phyloP scores from a whole-genome alignment of 257 asterid species.

The Orobanche coerulescens region DNA sequence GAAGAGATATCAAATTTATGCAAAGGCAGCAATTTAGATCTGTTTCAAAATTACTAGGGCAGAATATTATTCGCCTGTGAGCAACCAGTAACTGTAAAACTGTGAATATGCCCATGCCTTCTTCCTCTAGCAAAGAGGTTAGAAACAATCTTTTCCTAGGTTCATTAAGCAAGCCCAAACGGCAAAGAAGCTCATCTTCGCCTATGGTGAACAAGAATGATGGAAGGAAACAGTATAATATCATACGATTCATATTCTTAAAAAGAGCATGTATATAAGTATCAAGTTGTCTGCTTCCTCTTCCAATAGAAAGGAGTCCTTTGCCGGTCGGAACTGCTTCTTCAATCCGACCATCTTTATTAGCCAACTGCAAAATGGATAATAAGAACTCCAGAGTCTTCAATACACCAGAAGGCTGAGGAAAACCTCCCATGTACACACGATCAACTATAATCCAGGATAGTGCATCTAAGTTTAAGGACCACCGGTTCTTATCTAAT shows the following conservation, averaged over 20 bases:
- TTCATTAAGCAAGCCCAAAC: slow-evolving; percentile 66
- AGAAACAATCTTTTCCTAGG: slow-evolving; percentile 45
- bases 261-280: slow-evolving; percentile 65
- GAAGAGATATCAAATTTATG: slow-evolving; percentile 73
- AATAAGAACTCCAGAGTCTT: slow-evolving; percentile 84
- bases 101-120: slow-evolving; percentile 58
- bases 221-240: slow-evolving; percentile 90
- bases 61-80: slow-evolving; percentile 75
- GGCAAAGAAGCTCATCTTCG: slow-evolving; percentile 80
- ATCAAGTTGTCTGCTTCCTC: slow-evolving; percentile 93
- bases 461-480: slow-evolving; percentile 76
- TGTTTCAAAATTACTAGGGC: slow-evolving; percentile 88
- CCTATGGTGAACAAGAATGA: slow-evolving; percentile 74
- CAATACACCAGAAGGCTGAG: slow-evolving; percentile 79
- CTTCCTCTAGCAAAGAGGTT: slow-evolving; percentile 47
- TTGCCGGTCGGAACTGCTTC: slow-evolving; percentile 72
- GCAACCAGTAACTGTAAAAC: slow-evolving; percentile 85
- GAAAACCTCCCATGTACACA: slow-evolving; percentile 92
- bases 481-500: slow-evolving; percentile 84
- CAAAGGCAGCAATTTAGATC: slow-evolving; percentile 96
- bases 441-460: slow-evolving; percentile 94
- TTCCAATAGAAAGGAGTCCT: slow-evolving; percentile 85
- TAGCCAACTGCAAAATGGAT: slow-evolving; percentile 95
- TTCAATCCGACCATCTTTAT: slow-evolving; percentile 96
- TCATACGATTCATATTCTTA: slow-evolving; percentile 73